Percentiles rank a stretch among this genome's conserved stretches.
Conservation (phyloP, 805 yeast genomes). For the Saitoella complicata region DNA sequence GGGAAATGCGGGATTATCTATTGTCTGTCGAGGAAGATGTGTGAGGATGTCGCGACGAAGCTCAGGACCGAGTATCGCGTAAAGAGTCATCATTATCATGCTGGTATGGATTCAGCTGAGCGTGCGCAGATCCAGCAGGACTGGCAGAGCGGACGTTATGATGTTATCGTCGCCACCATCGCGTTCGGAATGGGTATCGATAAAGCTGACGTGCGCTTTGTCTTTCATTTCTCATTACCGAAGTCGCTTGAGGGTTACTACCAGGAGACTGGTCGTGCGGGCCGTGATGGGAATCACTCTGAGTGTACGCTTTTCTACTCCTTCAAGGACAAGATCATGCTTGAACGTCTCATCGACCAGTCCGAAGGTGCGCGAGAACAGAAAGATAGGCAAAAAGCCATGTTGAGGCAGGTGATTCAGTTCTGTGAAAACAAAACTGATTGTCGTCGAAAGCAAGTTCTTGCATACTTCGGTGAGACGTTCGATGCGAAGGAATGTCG, state of each 20-base stretch:
- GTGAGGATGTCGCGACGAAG: conserved; percentile 63
- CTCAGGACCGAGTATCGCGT: conserved; percentile 41
- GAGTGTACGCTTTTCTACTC: conserved; percentile 72
- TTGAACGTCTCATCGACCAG: background rate
- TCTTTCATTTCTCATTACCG: conserved; percentile 76
- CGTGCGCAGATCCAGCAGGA: conserved; percentile 51
- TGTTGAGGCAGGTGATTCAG: conserved; percentile 68
- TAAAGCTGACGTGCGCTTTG: conserved; percentile 87
- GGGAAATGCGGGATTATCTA: conserved; percentile 75
- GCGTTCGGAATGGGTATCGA: conserved; percentile 99
- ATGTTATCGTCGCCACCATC: conserved; percentile 87
- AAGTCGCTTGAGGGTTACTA: conserved; percentile 89
- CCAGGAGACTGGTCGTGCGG: conserved; percentile 97
- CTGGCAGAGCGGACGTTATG: conserved; percentile 64
- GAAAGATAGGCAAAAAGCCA: conserved; percentile 60
- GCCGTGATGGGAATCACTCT: conserved; percentile 77
- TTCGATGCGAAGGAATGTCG: conserved; percentile 53
- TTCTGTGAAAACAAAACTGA: conserved; percentile 85
- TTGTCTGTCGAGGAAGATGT: conserved; percentile 77
- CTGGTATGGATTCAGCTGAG: conserved; percentile 77
- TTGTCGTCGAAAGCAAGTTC: conserved; percentile 76
- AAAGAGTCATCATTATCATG: conserved; percentile 66
- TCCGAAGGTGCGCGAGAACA: conserved; percentile 1
- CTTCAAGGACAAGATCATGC: conserved; percentile 20
- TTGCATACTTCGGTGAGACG: conserved; percentile 76